phyloP scores from a whole-genome alignment of 2,329 filamentous ascomycete genomes.

The Fonsecaea erecta region DNA sequence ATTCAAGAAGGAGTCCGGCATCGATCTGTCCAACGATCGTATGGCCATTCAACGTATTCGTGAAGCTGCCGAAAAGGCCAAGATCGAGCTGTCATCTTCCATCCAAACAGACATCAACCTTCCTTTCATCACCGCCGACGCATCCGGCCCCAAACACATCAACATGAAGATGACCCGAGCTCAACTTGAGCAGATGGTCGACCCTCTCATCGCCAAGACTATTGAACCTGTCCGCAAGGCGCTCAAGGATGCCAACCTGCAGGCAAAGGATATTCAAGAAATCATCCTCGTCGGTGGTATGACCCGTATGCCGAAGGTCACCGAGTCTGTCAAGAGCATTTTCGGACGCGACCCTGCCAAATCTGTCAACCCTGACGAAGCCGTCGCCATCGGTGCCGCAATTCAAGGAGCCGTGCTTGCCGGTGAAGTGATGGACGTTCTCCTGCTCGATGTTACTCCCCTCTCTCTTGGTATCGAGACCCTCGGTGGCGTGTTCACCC shows the following conservation, averaged over 20 bases:
- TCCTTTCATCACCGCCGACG: slow-evolving; percentile 96
- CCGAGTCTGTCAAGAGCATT: slow-evolving; percentile 92
- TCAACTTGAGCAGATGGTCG: slow-evolving; percentile 91
- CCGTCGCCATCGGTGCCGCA: slow-evolving; percentile 94
- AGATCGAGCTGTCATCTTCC: slow-evolving; percentile 96
- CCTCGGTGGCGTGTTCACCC: slow-evolving; percentile 95
- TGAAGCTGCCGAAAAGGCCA: slow-evolving; percentile 98
- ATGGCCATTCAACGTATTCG: slow-evolving; percentile 99
- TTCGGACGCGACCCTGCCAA: slow-evolving; percentile 97
- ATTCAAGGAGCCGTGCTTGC: slow-evolving; percentile 96
- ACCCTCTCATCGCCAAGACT: slow-evolving; percentile 83
- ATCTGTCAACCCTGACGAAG: slow-evolving; percentile 98
- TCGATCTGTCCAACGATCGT: slow-evolving; percentile 88
- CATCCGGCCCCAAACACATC: slow-evolving; percentile 97
- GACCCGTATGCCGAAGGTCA: slow-evolving; percentile 99
- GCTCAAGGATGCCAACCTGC: slow-evolving; percentile 89
- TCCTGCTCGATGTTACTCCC: slow-evolving; percentile 93
- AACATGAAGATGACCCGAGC: slow-evolving; percentile 91
- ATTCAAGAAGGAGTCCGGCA: slow-evolving; percentile 94
- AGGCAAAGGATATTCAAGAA: slow-evolving; percentile 94
- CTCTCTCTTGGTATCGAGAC: slow-evolving; percentile 98
- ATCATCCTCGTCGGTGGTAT: slow-evolving; percentile 98
- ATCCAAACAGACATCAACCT: slow-evolving; percentile 97
- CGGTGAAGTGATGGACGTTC: slow-evolving; percentile 93
- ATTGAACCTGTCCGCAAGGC: slow-evolving; percentile 95